Percentiles rank a stretch among this genome's conserved stretches.
Conservation (phyloP, 176 grass and related monocot genomes). For the Oropetium thomaeum region DNA sequence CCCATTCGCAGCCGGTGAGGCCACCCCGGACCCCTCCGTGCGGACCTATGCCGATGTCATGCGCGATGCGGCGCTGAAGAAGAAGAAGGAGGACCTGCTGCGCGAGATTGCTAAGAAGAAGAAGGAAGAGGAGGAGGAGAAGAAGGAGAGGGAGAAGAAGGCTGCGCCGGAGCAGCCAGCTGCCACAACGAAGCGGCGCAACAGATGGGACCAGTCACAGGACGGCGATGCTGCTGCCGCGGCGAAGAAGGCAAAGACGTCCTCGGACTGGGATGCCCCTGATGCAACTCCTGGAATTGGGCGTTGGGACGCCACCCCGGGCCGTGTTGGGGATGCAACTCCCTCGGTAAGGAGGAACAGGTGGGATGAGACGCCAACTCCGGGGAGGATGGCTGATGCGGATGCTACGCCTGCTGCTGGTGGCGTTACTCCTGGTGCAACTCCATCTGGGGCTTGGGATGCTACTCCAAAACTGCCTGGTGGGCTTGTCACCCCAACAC, state of each 20-base stretch:
- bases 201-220: slow-evolving; percentile 96
- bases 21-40: slow-evolving; percentile 78
- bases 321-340: slow-evolving; percentile 70
- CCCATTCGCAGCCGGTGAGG: slow-evolving; percentile 74
- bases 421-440: slow-evolving; percentile 65
- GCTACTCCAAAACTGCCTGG: slow-evolving; percentile 84
- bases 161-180: slow-evolving; percentile 38
- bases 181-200: slow-evolving; percentile 55
- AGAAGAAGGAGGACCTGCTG: slow-evolving; percentile 73
- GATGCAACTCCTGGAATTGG: slow-evolving; percentile 88
- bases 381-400: slow-evolving; percentile 81
- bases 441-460: slow-evolving; percentile 91
- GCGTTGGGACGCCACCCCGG: slow-evolving; percentile 78
- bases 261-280: slow-evolving; percentile 88
- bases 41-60: slow-evolving; percentile 84
- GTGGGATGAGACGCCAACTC: slow-evolving; percentile 97
- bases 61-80: slow-evolving; percentile 61
- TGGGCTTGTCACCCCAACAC: slow-evolving; percentile 80
- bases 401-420: slow-evolving; percentile 85
- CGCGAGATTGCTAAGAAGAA: slow-evolving; percentile 81
- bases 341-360: slow-evolving; percentile 77
- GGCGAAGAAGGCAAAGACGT: slow-evolving; percentile 60
- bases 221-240: slow-evolving; percentile 46
- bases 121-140: slow-evolving; percentile 75
- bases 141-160: slow-evolving; percentile 60